phyloP scores from a whole-genome alignment of 495 filamentous ascomycete genomes.

The Extremus antarcticus region DNA sequence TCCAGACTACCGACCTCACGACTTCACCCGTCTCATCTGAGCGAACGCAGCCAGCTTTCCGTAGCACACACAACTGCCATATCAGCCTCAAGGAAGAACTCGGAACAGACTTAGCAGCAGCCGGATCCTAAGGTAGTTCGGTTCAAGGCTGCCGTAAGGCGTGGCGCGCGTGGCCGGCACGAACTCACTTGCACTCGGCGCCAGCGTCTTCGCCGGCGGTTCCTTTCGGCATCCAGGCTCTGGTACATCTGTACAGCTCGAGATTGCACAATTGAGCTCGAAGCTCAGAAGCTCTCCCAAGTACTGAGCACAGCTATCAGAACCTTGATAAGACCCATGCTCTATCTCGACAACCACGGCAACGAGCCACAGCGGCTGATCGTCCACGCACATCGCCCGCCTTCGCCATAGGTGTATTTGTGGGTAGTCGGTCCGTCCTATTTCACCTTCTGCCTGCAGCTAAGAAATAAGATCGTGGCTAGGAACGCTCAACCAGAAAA shows the following conservation, averaged over 20 bases:
- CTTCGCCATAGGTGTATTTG: not conserved
- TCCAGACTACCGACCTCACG: not conserved
- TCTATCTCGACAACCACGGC: too few relatives aligned
- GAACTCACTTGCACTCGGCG: not conserved
- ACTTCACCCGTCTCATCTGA: not conserved
- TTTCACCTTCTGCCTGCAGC: not conserved
- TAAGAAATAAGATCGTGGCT: not conserved
- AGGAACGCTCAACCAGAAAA: not conserved
- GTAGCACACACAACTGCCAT: not conserved
- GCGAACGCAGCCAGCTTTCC: too few relatives aligned
- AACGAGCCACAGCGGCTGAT: too few relatives aligned
- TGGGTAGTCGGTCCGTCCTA: not conserved
- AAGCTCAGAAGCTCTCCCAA: not conserved
- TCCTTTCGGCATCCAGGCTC: not conserved
- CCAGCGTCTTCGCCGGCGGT: not conserved
- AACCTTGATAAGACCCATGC: not conserved
- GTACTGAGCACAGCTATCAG: not conserved
- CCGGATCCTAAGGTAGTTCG: too few relatives aligned
- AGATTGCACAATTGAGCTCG: not conserved
- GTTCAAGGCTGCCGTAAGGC: not conserved
- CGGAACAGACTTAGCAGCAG: not conserved
- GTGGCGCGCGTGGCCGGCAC: not conserved
- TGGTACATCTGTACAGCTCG: not conserved
- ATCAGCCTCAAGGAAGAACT: not conserved
- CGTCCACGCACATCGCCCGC: too few relatives aligned